A percentile compares a stretch with the other conserved stretches of the same genome.
These are phyloP conservation scores for Fraxinus velutina DNA, from an alignment of 305 asterid species.

Conservation along the genomic window DNA sequence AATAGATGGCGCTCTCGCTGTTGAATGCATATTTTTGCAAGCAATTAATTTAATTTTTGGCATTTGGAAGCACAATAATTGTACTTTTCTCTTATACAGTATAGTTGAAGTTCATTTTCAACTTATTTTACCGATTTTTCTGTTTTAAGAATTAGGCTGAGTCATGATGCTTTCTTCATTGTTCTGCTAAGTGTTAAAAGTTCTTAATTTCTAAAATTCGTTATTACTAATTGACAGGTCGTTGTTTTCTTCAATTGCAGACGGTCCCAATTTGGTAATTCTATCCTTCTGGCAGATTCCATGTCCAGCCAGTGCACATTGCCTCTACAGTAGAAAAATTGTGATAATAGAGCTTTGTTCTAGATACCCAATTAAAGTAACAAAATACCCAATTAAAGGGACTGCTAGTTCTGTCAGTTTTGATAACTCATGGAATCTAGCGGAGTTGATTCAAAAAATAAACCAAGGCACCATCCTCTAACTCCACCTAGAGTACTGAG, in stretches of 20 bases:
- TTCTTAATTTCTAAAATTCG: neutral
- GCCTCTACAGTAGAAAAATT: neutral
- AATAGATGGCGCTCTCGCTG: neutral
- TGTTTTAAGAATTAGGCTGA: neutral
- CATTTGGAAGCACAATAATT: neutral
- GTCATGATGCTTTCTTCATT: neutral
- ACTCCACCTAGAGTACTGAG: constrained; percentile 49
- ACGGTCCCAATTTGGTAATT: neutral
- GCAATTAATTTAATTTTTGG: neutral
- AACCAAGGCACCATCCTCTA: constrained; percentile 46
- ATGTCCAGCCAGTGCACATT: neutral
- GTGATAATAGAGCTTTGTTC: neutral
- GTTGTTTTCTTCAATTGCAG: neutral
- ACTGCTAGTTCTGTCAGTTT: neutral
- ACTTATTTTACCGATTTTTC: neutral
- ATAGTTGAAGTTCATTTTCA: neutral
- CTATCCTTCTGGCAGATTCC: neutral
- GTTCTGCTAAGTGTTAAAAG: neutral
- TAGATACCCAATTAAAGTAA: neutral
- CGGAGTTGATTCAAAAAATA: neutral
- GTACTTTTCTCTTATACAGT: neutral
- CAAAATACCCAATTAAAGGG: neutral
- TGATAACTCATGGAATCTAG: neutral
- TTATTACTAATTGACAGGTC: neutral
- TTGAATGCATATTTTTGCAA: neutral